Evolutionary conservation across 495 filamentous ascomycete species (phyloP).

Genomic region (Trichoderma virens): DNA sequence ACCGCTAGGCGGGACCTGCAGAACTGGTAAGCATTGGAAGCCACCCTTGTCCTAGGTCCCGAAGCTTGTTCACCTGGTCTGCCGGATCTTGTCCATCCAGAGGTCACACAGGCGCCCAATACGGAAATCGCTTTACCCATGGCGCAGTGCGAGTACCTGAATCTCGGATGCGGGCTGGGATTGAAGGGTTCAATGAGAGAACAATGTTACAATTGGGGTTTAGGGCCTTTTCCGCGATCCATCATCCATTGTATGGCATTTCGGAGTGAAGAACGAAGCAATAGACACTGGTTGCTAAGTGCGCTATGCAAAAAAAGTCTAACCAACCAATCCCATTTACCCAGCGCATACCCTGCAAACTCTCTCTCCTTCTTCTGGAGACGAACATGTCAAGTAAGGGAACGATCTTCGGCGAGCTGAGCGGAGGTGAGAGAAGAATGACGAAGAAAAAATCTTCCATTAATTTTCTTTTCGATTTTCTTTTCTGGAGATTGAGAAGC

Average conservation of each 20-base stretch:
- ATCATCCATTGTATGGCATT: not conserved
- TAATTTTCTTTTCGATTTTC: not conserved
- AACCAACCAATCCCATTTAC: too few relatives aligned
- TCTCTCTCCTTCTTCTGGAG: not conserved
- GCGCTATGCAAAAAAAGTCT: not conserved
- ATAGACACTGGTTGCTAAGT: not conserved
- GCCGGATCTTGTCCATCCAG: slow-evolving; percentile 5
- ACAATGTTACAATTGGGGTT: not conserved
- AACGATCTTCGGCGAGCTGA: not conserved
- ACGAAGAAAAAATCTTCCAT: not conserved
- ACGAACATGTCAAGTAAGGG: not conserved
- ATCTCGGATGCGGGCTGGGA: not conserved
- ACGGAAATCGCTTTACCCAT: not conserved
- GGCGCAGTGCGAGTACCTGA: not conserved
- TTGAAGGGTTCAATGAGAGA: not conserved
- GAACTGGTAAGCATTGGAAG: not conserved
- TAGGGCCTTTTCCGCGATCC: not conserved
- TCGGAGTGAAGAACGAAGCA: not conserved
- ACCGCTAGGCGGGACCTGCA: slow-evolving; percentile 1
- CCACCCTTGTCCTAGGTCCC: slow-evolving; percentile 2
- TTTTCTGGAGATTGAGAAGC: not conserved
- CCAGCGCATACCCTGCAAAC: not conserved
- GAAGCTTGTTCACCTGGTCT: slow-evolving; percentile 6
- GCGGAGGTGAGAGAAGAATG: not conserved
- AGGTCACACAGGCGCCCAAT: slow-evolving; percentile 7